phyloP scores from a whole-genome alignment of 1,284 basidiomycete genomes.

The Trichosporon coremiiforme region DNA sequence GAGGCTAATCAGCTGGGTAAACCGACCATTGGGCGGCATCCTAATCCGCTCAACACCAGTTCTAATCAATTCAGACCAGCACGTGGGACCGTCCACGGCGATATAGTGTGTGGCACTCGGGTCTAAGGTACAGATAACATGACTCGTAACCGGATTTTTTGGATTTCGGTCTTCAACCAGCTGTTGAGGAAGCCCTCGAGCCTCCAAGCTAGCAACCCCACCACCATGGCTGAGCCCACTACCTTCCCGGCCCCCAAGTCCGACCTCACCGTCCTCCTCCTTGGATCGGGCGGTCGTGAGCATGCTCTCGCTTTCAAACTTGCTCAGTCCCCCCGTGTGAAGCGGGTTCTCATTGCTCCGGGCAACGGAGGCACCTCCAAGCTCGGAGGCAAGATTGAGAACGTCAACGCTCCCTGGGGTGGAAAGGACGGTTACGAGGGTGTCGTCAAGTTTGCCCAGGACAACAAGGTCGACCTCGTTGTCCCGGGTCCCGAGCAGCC shows the following conservation, averaged over 20 bases:
- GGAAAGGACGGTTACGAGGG: constrained; percentile 57
- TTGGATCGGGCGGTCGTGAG: constrained; percentile 93
- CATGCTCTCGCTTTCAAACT: constrained; percentile 95
- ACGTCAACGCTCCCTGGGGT: constrained; percentile 64
- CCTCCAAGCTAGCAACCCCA: neutral
- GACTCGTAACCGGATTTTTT: constrained; percentile 18
- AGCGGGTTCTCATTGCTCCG: constrained; percentile 83
- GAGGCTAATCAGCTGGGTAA: neutral
- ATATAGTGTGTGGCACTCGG: constrained; percentile 17
- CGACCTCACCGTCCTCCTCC: constrained; percentile 69
- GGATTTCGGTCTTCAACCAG: constrained; percentile 17
- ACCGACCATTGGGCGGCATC: neutral
- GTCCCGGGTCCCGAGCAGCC: constrained; percentile 97
- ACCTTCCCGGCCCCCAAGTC: constrained; percentile 46
- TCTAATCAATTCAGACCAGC: constrained; percentile 3
- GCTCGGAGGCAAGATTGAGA: constrained; percentile 69
- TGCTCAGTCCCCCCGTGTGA: constrained; percentile 75
- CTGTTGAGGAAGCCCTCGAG: constrained; percentile 6
- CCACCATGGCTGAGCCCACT: constrained; percentile 42
- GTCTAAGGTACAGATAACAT: neutral
- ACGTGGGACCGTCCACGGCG: constrained; percentile 4
- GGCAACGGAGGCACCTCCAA: constrained; percentile 86
- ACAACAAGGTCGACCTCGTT: constrained; percentile 70
- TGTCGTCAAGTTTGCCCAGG: constrained; percentile 47
- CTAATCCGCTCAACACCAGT: neutral